Conservation (phyloP, 768 basidiomycete genomes). For the Panaeolus papilionaceus region DNA sequence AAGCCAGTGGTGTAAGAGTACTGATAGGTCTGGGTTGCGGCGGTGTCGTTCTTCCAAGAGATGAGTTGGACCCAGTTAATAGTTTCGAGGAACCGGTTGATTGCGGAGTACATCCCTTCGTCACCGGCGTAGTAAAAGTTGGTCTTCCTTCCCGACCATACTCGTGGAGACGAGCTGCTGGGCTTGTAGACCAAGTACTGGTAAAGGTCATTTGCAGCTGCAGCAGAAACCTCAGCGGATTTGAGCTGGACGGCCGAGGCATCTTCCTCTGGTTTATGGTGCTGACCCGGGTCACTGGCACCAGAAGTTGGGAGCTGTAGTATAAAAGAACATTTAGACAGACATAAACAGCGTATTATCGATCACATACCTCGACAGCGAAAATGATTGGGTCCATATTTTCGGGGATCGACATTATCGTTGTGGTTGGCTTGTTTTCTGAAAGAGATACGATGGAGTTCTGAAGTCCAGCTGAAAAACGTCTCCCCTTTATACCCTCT, state of each 20-base stretch:
- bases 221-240: neutral
- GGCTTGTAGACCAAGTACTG: conserved; percentile 6
- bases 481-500: neutral
- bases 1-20: neutral
- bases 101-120: neutral
- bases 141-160: conserved; percentile 3
- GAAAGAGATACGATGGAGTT: neutral
- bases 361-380: neutral
- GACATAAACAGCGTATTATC: too few species aligned
- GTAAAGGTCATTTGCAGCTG: neutral
- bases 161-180: neutral
- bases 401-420: neutral
- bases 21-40: neutral
- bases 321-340: too few species aligned
- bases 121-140: conserved; percentile 3
- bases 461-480: neutral
- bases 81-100: neutral
- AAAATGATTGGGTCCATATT: neutral
- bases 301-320: neutral
- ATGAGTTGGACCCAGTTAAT: conserved; percentile 7
- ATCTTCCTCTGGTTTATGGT: neutral
- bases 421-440: neutral
- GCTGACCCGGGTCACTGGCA: conserved; percentile 7
- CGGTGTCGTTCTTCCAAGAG: conserved; percentile 7
- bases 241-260: neutral